phyloP scores from a whole-genome alignment of 352 stramenopile species.

The Phytophthora foliorum region DNA sequence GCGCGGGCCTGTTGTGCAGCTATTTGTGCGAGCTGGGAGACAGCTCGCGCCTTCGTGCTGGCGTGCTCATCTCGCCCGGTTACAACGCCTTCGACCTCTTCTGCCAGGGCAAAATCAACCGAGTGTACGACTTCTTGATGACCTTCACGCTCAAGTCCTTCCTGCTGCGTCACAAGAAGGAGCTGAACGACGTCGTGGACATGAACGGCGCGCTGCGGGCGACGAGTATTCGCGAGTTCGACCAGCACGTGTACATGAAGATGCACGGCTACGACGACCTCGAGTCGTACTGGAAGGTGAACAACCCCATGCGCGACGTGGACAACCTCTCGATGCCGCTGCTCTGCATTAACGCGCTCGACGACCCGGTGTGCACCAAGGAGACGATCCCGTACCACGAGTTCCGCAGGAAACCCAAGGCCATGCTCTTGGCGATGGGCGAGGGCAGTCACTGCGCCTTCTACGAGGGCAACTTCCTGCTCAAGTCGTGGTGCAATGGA shows the following conservation, averaged over 20 bases:
- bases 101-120: constrained; percentile 68
- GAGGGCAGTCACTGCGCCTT: constrained; percentile 84
- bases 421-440: constrained; percentile 65
- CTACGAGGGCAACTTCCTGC: constrained; percentile 64
- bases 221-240: constrained; percentile 73
- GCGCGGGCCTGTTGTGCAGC: constrained; percentile 73
- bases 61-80: constrained; percentile 77
- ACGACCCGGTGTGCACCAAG: constrained; percentile 83
- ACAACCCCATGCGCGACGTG: constrained; percentile 81
- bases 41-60: constrained; percentile 58
- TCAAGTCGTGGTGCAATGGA: constrained; percentile 76
- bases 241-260: constrained; percentile 83
- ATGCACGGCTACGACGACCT: constrained; percentile 80
- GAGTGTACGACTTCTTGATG: constrained; percentile 84
- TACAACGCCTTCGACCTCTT: constrained; percentile 87
- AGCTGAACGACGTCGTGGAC: constrained; percentile 61
- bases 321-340: constrained; percentile 64
- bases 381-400: constrained; percentile 74
- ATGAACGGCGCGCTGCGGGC: constrained; percentile 54
- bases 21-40: constrained; percentile 76
- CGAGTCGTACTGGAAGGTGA: constrained; percentile 73
- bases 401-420: constrained; percentile 58
- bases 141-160: constrained; percentile 80
- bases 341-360: constrained; percentile 80
- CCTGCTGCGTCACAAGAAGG: constrained; percentile 55